Base-by-base conservation (phyloP, 345 rosid genomes). In the Eucalyptus melliodora region DNA sequence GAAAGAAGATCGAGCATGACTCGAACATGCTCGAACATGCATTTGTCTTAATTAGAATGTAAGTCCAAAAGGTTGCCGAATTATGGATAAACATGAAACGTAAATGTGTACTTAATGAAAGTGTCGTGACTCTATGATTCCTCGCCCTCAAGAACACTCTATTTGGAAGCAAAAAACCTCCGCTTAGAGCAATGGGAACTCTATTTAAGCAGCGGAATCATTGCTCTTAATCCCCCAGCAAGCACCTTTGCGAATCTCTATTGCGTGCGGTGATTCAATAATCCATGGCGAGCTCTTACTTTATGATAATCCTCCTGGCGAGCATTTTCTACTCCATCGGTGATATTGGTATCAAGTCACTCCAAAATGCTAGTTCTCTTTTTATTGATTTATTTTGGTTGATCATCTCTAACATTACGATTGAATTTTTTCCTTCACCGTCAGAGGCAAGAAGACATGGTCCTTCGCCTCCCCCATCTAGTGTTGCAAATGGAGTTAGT, bases 41-140 rank as follows among this genome's bases (percentile, higher is more conserved):
- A 21, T 19, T 53, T 53, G 59, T 23, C 62, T 56, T 56, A 56
- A 23, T 56, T 23, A 23, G 60, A 24, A 56, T 56, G 12, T 56
- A 56, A 21, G 27, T 56, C 60, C 60, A 23, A 56, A 0, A 56
- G 4, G 12, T 56, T 56, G 27, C 12, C 12, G 12, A 56, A 56
- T 55, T 23, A 9, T 23, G 12, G 60, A 56, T 56, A 8, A 24
- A 56, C 60, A 56, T 21, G 12, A 56, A 56, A 56, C 5, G 5
- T 56, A 56, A 56, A 56, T 56, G 11, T 0, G 0, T 56, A 56
- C 27, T 0, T 23, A 56, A 56, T 56, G 27, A 24, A 24, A 56
- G 62, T 24, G 21, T 56, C 3, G 6, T 26, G 62, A 53, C 62
- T 56, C 27, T 21, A 56, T 23, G 30, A 56, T 56, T 56, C 12